Conservation (phyloP, 176 grass and related monocot genomes). For the Aegilops speltoides region DNA sequence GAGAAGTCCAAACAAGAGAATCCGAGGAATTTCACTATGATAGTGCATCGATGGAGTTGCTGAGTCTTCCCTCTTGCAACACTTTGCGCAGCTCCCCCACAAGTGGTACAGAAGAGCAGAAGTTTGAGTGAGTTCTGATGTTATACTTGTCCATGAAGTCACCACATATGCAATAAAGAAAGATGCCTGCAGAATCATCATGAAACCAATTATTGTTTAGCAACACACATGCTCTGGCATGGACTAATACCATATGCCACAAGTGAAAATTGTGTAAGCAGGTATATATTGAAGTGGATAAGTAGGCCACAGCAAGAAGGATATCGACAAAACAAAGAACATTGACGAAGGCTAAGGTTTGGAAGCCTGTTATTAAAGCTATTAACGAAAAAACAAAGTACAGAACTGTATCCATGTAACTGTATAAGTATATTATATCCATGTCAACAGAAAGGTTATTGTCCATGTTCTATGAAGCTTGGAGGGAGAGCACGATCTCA, state of each 20-base stretch:
- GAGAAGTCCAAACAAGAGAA: conserved; percentile 90
- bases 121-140: conserved; percentile 77
- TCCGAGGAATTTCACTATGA: conserved; percentile 87
- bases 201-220: conserved; percentile 29
- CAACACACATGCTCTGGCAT: conserved; percentile 12
- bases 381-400: neutral
- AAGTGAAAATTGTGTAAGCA: neutral
- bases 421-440: neutral
- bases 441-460: conserved; percentile 10
- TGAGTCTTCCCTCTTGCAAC: conserved; percentile 56
- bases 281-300: neutral
- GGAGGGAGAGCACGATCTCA: conserved; percentile 5
- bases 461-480: neutral
- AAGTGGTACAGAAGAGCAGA: conserved; percentile 53
- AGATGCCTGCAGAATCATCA: conserved; percentile 55
- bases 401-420: neutral
- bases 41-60: conserved; percentile 75
- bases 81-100: conserved; percentile 43
- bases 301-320: neutral
- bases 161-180: conserved; percentile 98
- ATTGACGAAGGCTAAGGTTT: neutral
- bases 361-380: neutral
- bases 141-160: conserved; percentile 87
- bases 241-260: conserved; percentile 10
- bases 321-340: neutral